Evolutionary conservation across 2,329 filamentous ascomycete species (phyloP), one percentile per base, ranked within the genome.

Genomic region (Neofusicoccum ribis): DNA sequence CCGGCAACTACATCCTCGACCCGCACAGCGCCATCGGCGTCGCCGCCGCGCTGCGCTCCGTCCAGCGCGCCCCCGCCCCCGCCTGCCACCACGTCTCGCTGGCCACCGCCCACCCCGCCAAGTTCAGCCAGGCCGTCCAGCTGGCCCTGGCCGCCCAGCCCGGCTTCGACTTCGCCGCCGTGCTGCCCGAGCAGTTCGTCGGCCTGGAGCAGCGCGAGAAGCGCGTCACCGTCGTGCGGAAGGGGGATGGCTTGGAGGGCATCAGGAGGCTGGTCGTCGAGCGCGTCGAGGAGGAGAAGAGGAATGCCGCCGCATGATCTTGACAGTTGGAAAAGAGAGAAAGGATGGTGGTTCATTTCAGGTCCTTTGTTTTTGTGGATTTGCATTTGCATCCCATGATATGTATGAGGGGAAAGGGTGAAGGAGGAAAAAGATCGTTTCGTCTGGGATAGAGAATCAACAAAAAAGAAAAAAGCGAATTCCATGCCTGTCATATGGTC

Each of bases 71-170:
- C 0, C 79, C 79, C 34, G 76, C 82, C 49, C 77, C 82, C 1
- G 81, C 81, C 15, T 52, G 49, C 31, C 80, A 89, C 61, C 91
- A 96, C 76, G 90, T 99, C 72, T 89, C 92, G 1, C 86, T 99
- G 2, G 91, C 93, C 1, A 99, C 95, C 1, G 95, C 95, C 2
- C 95, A 99, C 78, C 94, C 95, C 0, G 95, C 94, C 67, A 99
- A 99, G 79, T 99, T 99, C 74, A 88, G 90, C 0, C 87, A 87
- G 37, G 93, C 93, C 0, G 94, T 99, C 1, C 90, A 93, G 70
- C 77, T 90, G 54, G 93, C 94, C 0, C 82, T 98, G 66, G 85
- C 88, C 68, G 85, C 85, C 8, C 84, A 91, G 74, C 77, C 84
- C n/a, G 88, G 85, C 1, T 97, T 96, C 72, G 84, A 87, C 70